Percentiles rank a stretch among this genome's conserved stretches.
phyloP scores from a whole-genome alignment of 129 eudicot species.

The Gnaphalium uliginosum region DNA sequence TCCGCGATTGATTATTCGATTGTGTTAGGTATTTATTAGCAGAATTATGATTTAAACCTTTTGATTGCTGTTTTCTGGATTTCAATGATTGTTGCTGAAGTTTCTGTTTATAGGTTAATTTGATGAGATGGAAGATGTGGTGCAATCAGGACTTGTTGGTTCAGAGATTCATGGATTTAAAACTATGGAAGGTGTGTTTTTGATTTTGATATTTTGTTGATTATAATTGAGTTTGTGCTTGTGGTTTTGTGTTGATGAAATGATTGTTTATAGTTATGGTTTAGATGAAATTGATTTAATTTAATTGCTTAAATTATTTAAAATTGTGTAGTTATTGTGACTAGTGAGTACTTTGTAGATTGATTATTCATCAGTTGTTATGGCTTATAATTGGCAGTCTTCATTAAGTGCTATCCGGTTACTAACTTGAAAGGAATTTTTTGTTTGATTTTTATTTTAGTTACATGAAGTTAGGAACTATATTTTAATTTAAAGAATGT shows the following conservation, averaged over 20 bases:
- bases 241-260: slow-evolving; percentile 21
- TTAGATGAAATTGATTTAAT: background rate
- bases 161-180: slow-evolving; percentile 84
- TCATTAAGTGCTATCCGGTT: too few species aligned
- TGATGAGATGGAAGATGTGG: slow-evolving; percentile 29
- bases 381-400: background rate
- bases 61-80: slow-evolving; percentile 12
- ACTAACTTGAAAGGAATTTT: background rate
- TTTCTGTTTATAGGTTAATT: slow-evolving; percentile 11
- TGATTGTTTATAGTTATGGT: background rate
- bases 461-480: background rate
- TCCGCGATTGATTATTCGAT: slow-evolving; percentile 6
- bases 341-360: background rate
- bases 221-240: slow-evolving; percentile 12
- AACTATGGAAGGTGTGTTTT: slow-evolving; percentile 58
- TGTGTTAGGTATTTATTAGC: slow-evolving; percentile 13
- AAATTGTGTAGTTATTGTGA: background rate
- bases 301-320: background rate
- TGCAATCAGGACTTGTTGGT: slow-evolving; percentile 43
- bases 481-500: too few species aligned
- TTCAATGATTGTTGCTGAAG: background rate
- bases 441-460: background rate
- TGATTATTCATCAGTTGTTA: background rate
- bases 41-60: background rate
- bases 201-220: slow-evolving; percentile 7